Evolutionary conservation across 176 grass and related monocot species (phyloP), one percentile per base, ranked within the genome.

Genomic region (Phoenix roebelenii): DNA sequence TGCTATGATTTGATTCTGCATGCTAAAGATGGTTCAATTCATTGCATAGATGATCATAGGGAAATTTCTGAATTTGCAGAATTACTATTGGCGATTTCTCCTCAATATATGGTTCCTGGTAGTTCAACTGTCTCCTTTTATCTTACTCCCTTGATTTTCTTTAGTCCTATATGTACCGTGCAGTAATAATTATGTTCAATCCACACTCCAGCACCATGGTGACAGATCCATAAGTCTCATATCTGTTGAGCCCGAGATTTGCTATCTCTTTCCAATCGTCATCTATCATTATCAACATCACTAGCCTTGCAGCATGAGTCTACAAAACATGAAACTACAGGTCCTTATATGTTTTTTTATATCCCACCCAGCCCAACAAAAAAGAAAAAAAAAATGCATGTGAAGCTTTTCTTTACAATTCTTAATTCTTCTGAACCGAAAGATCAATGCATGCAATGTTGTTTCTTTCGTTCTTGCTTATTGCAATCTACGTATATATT

Each of bases 211-310:
- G 3, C 24, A 25, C 24, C 92, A 98, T 77, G 93, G 92, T 63
- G 93, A 98, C 72, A 98, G 87, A 81, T 98, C 93, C 66, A 88
- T 98, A 92, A 87, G 64, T 86, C 55, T 25, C 93, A 98, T 64
- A 61, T 98, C 23, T 76, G 78, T n/a, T 87, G 87, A 75, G 74
- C 80, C 53, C 70, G 93, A 63, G 93, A 98, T 69, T 76, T 97
- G 12, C 67, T 97, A 9, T 87, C 91, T 70, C 84, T 97, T 12
- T 92, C 93, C 35, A 88, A 26, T 85, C 67, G 85, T 57, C 84
- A 97, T 62, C 82, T 87, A 35, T 97, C 93, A 4, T 48, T 97
- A 3, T 91, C 93, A n/a, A 91, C 93, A 63, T 82, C 73, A 17
- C 52, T 92, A 58, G 79, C 93, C 67, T 56, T 97, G 71, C 87